Base-by-base conservation (phyloP, 345 rosid species). In the Geranium brycei region DNA sequence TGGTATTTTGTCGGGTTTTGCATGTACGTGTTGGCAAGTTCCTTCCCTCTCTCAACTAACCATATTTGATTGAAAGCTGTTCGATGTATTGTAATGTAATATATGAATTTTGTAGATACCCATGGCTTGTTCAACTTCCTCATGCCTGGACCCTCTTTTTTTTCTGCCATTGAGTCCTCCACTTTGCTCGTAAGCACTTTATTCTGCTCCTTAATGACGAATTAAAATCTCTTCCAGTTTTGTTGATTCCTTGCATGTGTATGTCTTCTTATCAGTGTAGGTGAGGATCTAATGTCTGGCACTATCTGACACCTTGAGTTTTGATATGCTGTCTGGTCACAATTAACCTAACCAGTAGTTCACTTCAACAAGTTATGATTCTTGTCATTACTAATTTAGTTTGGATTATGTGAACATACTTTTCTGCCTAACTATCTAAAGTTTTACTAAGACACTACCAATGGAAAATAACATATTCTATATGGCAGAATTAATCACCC, bases 1-100 rank as follows among this genome's bases (percentile, higher is more conserved):
- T 56, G 97, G 99, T 77, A 90, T 93, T 81, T 72, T 93, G 68
- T 90, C 99, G 31, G 96, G 99, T 63, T 90, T 88, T 84, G 89
- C 96, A 70, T 93, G 97, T 93, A 75, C 41, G 88, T 71, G 28
- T 60, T 73, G 15, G 69, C 62, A 63, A 17, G 62, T 66, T 69
- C 66, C 17, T 47, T 68, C 63, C 69, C 19, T 13, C 75, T 56
- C 51, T 14, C 14, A 57, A 57, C 51, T 58, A 60, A 11, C 51
- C 3, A 12, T 32, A 17, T 51, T 51, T 59, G 32, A 57, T n/a
- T n/a, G 19, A 61, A 30, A 31, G 51, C 32, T 17, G 28, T 53
- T 31, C 18, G n/a, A 60, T 23, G 35, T 16, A 51, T 17, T 38
- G 17, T 66, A n/a, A 8, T 30, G 13, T 57, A 17, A 51, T 71